Evolutionary conservation across 257 asterid species (phyloP).

Genomic region (Sherardia arvensis): DNA sequence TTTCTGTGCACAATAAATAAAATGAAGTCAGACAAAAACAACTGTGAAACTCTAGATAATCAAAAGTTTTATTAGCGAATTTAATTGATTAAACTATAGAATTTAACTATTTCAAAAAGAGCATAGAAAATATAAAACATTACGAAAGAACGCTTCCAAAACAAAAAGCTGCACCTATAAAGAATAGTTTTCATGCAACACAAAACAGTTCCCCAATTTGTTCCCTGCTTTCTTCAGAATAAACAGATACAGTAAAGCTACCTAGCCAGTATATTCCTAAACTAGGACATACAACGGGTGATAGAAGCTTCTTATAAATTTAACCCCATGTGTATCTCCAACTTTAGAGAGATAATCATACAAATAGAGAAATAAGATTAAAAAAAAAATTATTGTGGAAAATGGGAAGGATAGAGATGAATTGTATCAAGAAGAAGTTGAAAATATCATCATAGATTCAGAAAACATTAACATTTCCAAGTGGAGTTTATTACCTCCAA

Average conservation of each 20-base stretch:
- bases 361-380: not conserved
- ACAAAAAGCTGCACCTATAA: not conserved
- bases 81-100: not conserved
- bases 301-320: too few relatives aligned
- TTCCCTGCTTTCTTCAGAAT: not conserved
- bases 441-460: too few relatives aligned
- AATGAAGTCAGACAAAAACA: not conserved
- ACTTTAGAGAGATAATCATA: not conserved
- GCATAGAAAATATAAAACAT: not conserved
- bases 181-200: not conserved
- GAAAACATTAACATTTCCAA: not conserved
- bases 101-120: not conserved
- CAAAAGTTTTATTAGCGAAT: not conserved
- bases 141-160: not conserved
- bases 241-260: not conserved
- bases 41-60: not conserved
- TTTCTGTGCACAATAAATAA: constrained; percentile 36
- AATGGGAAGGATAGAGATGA: not conserved
- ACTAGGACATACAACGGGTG: too few relatives aligned
- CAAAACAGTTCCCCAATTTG: not conserved
- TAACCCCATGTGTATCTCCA: not conserved
- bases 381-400: not conserved
- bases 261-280: not conserved
- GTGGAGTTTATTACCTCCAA: not conserved
- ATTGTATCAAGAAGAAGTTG: not conserved